phyloP scores from a whole-genome alignment of 2,329 filamentous ascomycete species.

The Exophiala xenobiotica region DNA sequence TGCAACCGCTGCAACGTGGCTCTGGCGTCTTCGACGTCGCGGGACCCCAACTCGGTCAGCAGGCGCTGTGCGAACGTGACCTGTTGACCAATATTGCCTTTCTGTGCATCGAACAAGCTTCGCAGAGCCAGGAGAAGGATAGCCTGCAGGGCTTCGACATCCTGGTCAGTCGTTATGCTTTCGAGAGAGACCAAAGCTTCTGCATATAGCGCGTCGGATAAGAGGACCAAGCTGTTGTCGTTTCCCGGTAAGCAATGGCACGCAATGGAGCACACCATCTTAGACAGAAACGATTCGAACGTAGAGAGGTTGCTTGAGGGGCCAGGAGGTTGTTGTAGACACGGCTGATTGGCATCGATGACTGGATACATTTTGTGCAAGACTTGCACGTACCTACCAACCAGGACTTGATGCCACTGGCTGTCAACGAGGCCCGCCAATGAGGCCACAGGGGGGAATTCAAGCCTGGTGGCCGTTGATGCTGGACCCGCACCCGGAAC shows the following conservation, averaged over 20 bases:
- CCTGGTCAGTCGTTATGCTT: slow-evolving; percentile 4
- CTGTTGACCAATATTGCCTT: slow-evolving; percentile 7
- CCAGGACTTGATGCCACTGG: slow-evolving; percentile 1
- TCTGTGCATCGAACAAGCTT: slow-evolving; percentile 6
- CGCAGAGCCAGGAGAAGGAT: slow-evolving; percentile 5
- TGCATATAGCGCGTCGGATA: slow-evolving; percentile 5
- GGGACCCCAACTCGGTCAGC: slow-evolving; percentile 2
- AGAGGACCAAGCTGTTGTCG: slow-evolving; percentile 2
- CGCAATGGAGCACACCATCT: slow-evolving; percentile 9
- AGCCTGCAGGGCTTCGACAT: slow-evolving; percentile 7
- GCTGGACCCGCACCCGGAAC: too few relatives aligned
- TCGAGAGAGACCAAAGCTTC: slow-evolving; percentile 4
- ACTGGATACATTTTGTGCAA: slow-evolving; percentile 5
- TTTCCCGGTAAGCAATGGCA: slow-evolving; percentile 10
- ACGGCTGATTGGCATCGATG: not conserved
- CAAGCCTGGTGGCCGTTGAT: too few relatives aligned
- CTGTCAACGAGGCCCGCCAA: not conserved
- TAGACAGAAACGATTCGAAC: slow-evolving; percentile 1
- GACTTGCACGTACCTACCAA: not conserved
- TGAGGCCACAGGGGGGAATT: not conserved
- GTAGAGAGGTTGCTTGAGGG: not conserved
- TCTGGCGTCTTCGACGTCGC: slow-evolving; percentile 4
- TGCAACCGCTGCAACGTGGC: not conserved
- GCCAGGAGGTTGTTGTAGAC: not conserved
- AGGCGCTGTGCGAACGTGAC: slow-evolving; percentile 7